Evolutionary conservation across 2,329 filamentous ascomycete genomes (phyloP).

Genomic region (Exophiala viscosa): DNA sequence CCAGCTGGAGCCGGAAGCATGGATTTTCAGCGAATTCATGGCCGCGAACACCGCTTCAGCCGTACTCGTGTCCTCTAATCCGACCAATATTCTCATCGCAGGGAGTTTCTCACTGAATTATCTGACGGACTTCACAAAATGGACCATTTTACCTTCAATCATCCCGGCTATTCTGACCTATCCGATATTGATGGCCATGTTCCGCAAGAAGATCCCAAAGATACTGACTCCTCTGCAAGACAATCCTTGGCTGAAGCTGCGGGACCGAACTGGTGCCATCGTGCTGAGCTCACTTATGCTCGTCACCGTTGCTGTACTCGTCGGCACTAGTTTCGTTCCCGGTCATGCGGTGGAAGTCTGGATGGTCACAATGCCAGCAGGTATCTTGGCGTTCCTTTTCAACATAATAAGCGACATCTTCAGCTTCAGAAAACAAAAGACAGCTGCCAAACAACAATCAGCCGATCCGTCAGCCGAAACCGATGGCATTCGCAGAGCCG

Average conservation of each 20-base stretch:
- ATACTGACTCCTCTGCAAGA: constrained; percentile 24
- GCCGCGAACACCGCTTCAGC: constrained; percentile 61
- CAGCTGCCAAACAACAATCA: constrained; percentile 1
- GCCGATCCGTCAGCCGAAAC: constrained; percentile 18
- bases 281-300: constrained; percentile 27
- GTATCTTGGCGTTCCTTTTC: constrained; percentile 25
- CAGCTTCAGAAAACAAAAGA: constrained; percentile 8
- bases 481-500: constrained; percentile 1
- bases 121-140: constrained; percentile 29
- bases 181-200: constrained; percentile 26
- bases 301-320: constrained; percentile 27
- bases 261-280: constrained; percentile 24
- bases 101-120: constrained; percentile 28
- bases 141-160: constrained; percentile 28
- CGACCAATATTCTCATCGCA: constrained; percentile 46
- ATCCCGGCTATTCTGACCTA: constrained; percentile 27
- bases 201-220: constrained; percentile 28
- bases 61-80: constrained; percentile 73
- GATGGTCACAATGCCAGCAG: constrained; percentile 29
- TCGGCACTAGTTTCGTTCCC: constrained; percentile 29
- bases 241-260: constrained; percentile 28
- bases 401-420: constrained; percentile 24
- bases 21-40: constrained; percentile 30
- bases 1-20: constrained; percentile 24
- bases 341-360: constrained; percentile 26